Evolutionary conservation across 192 early-diverging fungal genomes (phyloP).

Genomic region (Helicostylum pulchrum): DNA sequence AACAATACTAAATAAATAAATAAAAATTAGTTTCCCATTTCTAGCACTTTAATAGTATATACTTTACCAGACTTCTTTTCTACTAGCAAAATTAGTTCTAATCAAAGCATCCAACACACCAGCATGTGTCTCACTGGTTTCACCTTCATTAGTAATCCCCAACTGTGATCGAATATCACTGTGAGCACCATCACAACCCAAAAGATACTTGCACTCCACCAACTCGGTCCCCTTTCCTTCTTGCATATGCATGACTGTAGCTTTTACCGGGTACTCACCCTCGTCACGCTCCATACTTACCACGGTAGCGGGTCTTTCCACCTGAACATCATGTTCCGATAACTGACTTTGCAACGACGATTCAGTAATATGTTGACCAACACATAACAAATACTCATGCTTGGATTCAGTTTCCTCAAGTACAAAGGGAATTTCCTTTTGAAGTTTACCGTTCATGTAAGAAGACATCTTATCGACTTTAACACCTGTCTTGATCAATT

Average conservation of each 20-base stretch:
- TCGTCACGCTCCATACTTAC: slow-evolving; percentile 11
- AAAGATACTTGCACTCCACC: slow-evolving; percentile 30
- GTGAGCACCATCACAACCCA: slow-evolving; percentile 39
- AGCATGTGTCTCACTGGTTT: slow-evolving; percentile 21
- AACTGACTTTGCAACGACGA: slow-evolving; percentile 20
- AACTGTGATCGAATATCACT: slow-evolving; percentile 31
- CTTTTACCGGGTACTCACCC: slow-evolving; percentile 15
- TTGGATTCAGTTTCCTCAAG: slow-evolving; percentile 24
- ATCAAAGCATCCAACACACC: slow-evolving; percentile 34
- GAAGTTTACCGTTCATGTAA: slow-evolving; percentile 20
- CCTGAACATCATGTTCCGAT: slow-evolving; percentile 25
- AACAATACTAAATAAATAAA: slow-evolving; percentile 16
- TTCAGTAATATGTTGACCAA: slow-evolving; percentile 38
- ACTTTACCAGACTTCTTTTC: slow-evolving; percentile 27
- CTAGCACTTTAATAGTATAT: not conserved
- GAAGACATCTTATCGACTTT: slow-evolving; percentile 17
- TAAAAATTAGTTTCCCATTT: not conserved
- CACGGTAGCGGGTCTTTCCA: slow-evolving; percentile 27
- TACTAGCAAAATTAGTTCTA: slow-evolving; percentile 27
- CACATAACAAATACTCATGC: slow-evolving; percentile 29
- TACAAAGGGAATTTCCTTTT: slow-evolving; percentile 20
- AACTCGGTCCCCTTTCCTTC: not conserved
- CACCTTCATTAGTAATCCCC: slow-evolving; percentile 20
- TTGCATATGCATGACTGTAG: slow-evolving; percentile 21
- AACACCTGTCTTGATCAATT: slow-evolving; percentile 27